A percentile compares a stretch with the other conserved stretches of the same genome.
phyloP scores from a whole-genome alignment of 106 monocot genomes.

The Chionographis japonica region DNA sequence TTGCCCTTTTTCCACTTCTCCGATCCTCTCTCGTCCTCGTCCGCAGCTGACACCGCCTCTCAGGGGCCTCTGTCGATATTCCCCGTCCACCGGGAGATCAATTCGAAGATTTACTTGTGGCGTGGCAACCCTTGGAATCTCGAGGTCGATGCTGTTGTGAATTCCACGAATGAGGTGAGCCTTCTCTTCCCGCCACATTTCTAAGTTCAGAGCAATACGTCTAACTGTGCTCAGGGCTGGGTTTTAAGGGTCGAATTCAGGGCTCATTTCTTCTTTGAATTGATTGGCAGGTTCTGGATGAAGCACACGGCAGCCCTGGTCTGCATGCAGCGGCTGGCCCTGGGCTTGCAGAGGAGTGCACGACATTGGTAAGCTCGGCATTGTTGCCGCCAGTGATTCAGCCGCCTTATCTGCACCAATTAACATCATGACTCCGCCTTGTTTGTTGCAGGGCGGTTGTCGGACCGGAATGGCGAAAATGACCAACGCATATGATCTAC shows the following conservation, averaged over 20 bases:
- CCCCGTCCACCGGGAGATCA: slow-evolving; percentile 88
- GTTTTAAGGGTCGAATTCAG: not conserved
- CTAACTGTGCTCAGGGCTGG: not conserved
- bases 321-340: slow-evolving; percentile 92
- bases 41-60: slow-evolving; percentile 18
- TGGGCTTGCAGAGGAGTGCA: slow-evolving; percentile 95
- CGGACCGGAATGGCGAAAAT: slow-evolving; percentile 98
- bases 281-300: slow-evolving; percentile 81
- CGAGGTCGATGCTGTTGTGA: slow-evolving; percentile 98
- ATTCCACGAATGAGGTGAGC: slow-evolving; percentile 92
- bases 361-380: slow-evolving; percentile 54
- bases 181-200: not conserved
- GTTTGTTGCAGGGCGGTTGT: slow-evolving; percentile 71
- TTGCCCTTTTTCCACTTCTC: slow-evolving; percentile 55
- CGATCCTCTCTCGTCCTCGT: slow-evolving; percentile 53
- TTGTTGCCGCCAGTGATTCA: not conserved
- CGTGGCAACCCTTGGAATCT: slow-evolving; percentile 97
- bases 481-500: slow-evolving; percentile 99
- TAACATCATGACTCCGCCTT: not conserved
- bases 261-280: slow-evolving; percentile 7
- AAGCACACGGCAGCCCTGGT: slow-evolving; percentile 94
- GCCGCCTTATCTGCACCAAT: not conserved
- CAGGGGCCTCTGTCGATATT: slow-evolving; percentile 60
- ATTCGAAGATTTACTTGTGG: slow-evolving; percentile 89
- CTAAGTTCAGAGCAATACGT: not conserved